phyloP scores from a whole-genome alignment of 139 green algal genomes.

The Haematococcus lacustris region DNA sequence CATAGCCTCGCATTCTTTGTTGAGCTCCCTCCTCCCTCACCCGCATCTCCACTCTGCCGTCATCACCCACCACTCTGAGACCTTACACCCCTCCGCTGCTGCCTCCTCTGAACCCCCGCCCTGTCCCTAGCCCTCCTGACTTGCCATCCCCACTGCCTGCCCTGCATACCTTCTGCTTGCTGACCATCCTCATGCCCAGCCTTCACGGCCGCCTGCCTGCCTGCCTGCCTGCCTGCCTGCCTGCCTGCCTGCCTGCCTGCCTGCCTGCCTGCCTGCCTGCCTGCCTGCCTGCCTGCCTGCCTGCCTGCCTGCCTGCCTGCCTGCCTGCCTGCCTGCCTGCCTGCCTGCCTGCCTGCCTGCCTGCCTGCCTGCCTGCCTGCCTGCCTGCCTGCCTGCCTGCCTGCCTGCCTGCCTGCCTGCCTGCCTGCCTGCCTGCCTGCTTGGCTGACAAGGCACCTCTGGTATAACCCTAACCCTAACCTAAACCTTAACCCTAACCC shows the following conservation, averaged over 20 bases:
- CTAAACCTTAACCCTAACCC: not conserved
- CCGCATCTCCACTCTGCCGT: too few species aligned
- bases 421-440: conserved; percentile 9
- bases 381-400: not conserved
- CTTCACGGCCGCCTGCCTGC: not conserved
- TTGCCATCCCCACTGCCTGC: too few species aligned
- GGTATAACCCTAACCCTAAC: not conserved
- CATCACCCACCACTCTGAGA: too few species aligned
- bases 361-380: not conserved
- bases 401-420: not conserved
- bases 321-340: not conserved
- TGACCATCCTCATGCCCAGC: conserved; percentile 2
- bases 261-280: too few species aligned
- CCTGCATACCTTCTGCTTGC: too few species aligned
- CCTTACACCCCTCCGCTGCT: too few species aligned
- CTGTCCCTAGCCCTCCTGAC: too few species aligned
- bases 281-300: too few species aligned
- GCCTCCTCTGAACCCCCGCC: too few species aligned
- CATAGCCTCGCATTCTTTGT: too few species aligned
- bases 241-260: not conserved
- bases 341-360: not conserved
- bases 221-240: not conserved
- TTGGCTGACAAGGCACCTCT: conserved; percentile 1
- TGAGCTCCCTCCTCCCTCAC: too few species aligned
- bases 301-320: not conserved